Percentiles rank a stretch among this genome's conserved stretches.
Evolutionary conservation across 2,329 filamentous ascomycete genomes (phyloP).

Genomic region (Colletotrichum noveboracense): DNA sequence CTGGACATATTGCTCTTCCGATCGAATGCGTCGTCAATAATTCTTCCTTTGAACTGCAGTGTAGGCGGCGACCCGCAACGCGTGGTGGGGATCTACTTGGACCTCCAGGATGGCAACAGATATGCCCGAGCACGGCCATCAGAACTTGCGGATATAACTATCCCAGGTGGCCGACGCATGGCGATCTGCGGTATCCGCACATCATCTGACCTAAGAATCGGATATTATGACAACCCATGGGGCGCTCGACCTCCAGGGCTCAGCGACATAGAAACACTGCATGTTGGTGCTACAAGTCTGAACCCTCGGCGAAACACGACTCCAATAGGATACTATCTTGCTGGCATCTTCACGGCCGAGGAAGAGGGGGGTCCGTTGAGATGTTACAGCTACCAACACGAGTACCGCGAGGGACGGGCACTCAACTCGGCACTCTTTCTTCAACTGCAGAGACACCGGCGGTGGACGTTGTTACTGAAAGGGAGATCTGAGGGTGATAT

Average conservation of each 20-base stretch:
- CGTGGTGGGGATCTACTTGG: not conserved
- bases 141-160: not conserved
- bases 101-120: not conserved
- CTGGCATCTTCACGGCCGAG: not conserved
- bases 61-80: not conserved
- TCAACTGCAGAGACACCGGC: not conserved
- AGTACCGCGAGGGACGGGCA: not conserved
- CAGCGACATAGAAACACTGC: not conserved
- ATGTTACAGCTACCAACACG: constrained; percentile 1
- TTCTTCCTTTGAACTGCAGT: not conserved
- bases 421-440: not conserved
- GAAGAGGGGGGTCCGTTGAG: not conserved
- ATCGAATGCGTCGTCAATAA: not conserved
- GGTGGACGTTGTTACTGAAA: not conserved
- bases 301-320: not conserved
- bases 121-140: not conserved
- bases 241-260: not conserved
- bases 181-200: not conserved
- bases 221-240: not conserved
- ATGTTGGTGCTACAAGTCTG: not conserved
- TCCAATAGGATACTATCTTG: not conserved
- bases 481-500: not conserved
- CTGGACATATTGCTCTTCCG: not conserved
- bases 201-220: not conserved
- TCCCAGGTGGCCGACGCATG: not conserved